Evolutionary conservation across 2,329 filamentous ascomycete genomes (phyloP).

Genomic region (Talaromyces sp.): DNA sequence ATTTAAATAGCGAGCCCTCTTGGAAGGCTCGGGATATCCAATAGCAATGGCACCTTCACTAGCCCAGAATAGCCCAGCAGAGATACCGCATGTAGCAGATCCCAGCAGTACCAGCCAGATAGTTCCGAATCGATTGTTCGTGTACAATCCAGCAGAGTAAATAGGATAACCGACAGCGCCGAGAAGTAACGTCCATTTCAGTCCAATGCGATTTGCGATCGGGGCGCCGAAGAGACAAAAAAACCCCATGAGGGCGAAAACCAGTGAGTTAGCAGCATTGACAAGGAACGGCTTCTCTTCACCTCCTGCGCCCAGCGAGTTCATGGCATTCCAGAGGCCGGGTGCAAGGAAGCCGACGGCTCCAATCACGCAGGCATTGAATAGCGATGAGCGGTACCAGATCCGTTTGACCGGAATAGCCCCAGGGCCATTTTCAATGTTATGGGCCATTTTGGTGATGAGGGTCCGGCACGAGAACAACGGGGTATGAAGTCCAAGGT

Average conservation of each 20-base stretch:
- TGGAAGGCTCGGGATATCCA: constrained; percentile 48
- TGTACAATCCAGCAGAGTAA: constrained; percentile 50
- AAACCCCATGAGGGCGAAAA: constrained; percentile 45
- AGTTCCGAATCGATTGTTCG: constrained; percentile 32
- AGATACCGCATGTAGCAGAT: constrained; percentile 48
- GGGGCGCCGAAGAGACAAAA: constrained; percentile 49
- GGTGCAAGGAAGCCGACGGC: constrained; percentile 47
- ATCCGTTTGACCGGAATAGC: neutral
- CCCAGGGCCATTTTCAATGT: neutral
- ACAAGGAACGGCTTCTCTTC: constrained; percentile 52
- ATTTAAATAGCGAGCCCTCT: constrained; percentile 48
- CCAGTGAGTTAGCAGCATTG: constrained; percentile 52
- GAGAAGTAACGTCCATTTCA: constrained; percentile 44
- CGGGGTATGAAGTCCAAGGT: neutral
- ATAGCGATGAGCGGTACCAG: constrained; percentile 51
- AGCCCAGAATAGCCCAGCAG: constrained; percentile 52
- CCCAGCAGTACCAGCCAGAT: constrained; percentile 51
- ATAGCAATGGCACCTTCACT: constrained; percentile 51
- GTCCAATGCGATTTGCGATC: constrained; percentile 50
- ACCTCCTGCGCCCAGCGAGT: constrained; percentile 52
- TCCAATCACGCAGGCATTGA: constrained; percentile 52
- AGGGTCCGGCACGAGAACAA: no score
- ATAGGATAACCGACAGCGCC: constrained; percentile 49
- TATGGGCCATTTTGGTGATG: neutral
- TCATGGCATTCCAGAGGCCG: constrained; percentile 56